phyloP scores from a whole-genome alignment of 2,329 filamentous ascomycete species.

The Pseudogymnoascus sp. region DNA sequence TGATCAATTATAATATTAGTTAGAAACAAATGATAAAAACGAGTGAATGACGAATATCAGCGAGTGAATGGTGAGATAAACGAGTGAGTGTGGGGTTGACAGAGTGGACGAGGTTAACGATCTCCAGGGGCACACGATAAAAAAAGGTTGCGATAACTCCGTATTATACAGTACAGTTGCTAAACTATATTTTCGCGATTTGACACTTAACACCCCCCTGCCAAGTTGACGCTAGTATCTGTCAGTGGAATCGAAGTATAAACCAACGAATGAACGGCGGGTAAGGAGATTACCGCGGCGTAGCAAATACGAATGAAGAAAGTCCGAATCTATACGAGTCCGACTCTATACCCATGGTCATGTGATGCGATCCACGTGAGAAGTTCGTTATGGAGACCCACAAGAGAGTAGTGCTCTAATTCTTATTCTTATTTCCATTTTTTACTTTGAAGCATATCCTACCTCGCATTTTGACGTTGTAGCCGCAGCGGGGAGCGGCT shows the following conservation, averaged over 20 bases:
- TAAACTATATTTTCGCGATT: not conserved
- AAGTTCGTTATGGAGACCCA: too few relatives aligned
- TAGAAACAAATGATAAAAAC: not conserved
- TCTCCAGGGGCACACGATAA: not conserved
- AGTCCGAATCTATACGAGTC: not conserved
- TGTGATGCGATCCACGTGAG: too few relatives aligned
- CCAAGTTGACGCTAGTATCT: not conserved
- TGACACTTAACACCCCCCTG: not conserved
- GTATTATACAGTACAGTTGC: not conserved
- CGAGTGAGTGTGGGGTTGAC: not conserved
- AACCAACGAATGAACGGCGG: not conserved
- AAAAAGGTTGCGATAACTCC: not conserved
- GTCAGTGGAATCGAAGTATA: not conserved
- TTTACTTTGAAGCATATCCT: not conserved
- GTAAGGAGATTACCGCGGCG: not conserved
- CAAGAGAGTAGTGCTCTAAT: too few relatives aligned
- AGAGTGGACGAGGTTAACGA: not conserved
- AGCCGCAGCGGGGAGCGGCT: not conserved
- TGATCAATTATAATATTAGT: not conserved
- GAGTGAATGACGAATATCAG: not conserved
- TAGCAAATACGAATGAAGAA: not conserved
- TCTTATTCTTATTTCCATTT: not conserved
- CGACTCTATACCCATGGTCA: not conserved
- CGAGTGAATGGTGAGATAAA: not conserved
- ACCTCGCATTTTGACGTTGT: not conserved